Conservation (phyloP, 2,329 filamentous ascomycete species). For the Colletotrichum sp. region DNA sequence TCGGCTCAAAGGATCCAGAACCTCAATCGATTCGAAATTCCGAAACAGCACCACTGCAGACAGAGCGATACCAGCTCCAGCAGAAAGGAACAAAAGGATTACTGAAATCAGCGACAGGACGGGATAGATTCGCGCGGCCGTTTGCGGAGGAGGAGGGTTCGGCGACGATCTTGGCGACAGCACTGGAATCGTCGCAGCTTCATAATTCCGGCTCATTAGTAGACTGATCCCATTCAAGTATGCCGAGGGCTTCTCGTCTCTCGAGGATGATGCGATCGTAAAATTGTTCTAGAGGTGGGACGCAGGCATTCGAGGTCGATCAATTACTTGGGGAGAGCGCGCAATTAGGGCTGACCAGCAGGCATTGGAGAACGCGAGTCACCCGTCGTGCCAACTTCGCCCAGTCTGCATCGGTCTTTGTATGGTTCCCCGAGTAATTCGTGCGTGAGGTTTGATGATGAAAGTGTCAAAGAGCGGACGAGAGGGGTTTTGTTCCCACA, state of each 20-base stretch:
- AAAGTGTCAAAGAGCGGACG: neutral
- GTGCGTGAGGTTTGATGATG: neutral
- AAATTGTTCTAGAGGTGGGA: neutral
- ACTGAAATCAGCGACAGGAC: slow-evolving; percentile 1
- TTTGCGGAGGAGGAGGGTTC: neutral
- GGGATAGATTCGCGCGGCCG: slow-evolving; percentile 1
- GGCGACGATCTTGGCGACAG: neutral
- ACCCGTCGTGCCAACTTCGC: neutral
- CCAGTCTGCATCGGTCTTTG: neutral
- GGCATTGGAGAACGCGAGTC: neutral
- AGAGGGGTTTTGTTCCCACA: slow-evolving; percentile 14
- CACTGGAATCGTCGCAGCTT: slow-evolving; percentile 13
- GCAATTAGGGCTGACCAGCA: neutral
- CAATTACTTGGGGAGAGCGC: neutral
- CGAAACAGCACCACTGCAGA: slow-evolving; percentile 4
- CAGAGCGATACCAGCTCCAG: slow-evolving; percentile 1
- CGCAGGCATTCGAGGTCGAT: neutral
- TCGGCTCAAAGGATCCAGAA: slow-evolving; percentile 10
- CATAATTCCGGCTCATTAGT: slow-evolving; percentile 13
- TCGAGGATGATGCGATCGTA: neutral
- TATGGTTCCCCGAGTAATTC: neutral
- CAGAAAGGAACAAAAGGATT: neutral
- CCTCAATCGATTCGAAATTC: slow-evolving; percentile 1
- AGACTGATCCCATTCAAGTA: neutral
- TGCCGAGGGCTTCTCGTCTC: neutral